These are phyloP conservation scores for Pichia sp. DNA, from an alignment of 1,139 yeast species.

Conservation along the genomic window DNA sequence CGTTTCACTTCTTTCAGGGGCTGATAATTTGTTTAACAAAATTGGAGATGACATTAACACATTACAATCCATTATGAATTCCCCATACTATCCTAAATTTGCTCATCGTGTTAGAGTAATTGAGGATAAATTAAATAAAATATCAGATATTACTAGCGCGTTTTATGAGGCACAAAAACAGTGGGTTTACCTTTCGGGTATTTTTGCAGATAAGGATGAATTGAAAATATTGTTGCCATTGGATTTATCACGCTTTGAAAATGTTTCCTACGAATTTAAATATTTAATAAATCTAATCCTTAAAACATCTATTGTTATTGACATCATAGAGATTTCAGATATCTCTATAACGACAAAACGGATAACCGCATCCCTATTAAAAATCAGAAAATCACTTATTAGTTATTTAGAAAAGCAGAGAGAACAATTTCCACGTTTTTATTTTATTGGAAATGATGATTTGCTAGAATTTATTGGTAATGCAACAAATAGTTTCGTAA, in stretches of 20 bases:
- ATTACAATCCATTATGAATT: constrained; percentile 64
- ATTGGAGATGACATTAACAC: constrained; percentile 58
- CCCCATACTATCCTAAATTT: constrained; percentile 57
- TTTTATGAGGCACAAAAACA: constrained; percentile 89
- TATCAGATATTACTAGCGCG: constrained; percentile 50
- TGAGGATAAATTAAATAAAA: constrained; percentile 48
- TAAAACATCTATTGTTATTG: constrained; percentile 49
- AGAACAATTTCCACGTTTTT: constrained; percentile 71
- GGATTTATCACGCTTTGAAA: constrained; percentile 64
- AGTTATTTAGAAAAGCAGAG: constrained; percentile 81
- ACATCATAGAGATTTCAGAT: constrained; percentile 49
- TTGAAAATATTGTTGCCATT: constrained; percentile 59
- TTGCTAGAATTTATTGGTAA: constrained; percentile 76
- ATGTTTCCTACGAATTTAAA: constrained; percentile 56
- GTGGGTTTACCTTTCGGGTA: constrained; percentile 82
- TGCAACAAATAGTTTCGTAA: constrained; percentile 40
- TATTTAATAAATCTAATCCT: constrained; percentile 45
- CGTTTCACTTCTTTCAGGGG: constrained; percentile 55
- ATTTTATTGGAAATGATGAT: constrained; percentile 88
- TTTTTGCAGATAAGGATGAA: constrained; percentile 56
- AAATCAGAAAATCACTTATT: constrained; percentile 60
- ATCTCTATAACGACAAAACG: constrained; percentile 44
- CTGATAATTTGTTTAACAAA: constrained; percentile 58
- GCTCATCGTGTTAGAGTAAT: constrained; percentile 52
- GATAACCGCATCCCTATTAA: constrained; percentile 48